Conservation (phyloP, 768 basidiomycete species). For the Serendipita indica region DNA sequence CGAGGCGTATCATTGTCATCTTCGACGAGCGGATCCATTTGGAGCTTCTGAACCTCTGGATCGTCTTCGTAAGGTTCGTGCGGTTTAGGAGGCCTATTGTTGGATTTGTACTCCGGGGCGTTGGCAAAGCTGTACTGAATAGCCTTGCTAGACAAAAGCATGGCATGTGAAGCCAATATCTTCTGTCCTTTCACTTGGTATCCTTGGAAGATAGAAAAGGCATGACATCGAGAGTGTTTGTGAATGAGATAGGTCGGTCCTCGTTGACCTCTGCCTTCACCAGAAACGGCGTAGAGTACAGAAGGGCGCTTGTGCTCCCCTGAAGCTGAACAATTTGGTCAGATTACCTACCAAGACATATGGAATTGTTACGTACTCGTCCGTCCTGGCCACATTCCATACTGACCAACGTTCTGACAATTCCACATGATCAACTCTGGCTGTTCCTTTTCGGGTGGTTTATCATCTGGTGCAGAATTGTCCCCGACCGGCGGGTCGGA, state of each 20-base stretch:
- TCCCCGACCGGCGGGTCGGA: background rate
- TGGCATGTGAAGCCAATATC: conserved; percentile 23
- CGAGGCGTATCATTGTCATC: background rate
- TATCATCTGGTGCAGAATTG: background rate
- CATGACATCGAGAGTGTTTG: conserved; percentile 65
- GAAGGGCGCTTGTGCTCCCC: background rate
- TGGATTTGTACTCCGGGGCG: background rate
- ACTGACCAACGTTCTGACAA: conserved; percentile 7
- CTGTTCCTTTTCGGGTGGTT: background rate
- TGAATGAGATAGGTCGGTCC: conserved; percentile 60
- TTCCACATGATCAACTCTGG: conserved; percentile 7
- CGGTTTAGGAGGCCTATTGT: background rate
- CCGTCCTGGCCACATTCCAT: conserved; percentile 8
- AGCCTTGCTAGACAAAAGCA: conserved; percentile 54
- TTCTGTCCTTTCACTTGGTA: conserved; percentile 4
- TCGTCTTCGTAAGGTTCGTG: conserved; percentile 10
- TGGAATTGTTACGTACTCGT: background rate
- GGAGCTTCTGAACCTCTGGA: conserved; percentile 3
- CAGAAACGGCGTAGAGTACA: conserved; percentile 2
- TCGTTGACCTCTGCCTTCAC: conserved; percentile 25
- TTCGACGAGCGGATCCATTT: conserved; percentile 2
- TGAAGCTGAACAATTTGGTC: background rate
- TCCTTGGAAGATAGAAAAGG: conserved; percentile 59
- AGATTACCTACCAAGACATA: background rate
- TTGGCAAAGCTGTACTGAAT: conserved; percentile 30